A percentile compares a stretch with the other conserved stretches of the same genome.
Evolutionary conservation across 73 alveolate genomes (phyloP).

Genomic region (Paramecium tetraurelia): DNA sequence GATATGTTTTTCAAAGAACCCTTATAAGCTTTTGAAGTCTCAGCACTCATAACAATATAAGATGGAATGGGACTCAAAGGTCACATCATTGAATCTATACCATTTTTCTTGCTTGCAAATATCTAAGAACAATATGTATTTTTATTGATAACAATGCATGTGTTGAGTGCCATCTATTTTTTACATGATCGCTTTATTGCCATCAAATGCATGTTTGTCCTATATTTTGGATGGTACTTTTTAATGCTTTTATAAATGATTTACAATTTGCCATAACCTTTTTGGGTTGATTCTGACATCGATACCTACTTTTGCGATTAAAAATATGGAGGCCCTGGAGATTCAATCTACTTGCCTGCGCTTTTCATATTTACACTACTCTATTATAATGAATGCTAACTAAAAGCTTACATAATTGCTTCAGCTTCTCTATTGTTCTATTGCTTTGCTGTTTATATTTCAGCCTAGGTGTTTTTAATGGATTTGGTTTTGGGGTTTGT

Average conservation of each 20-base stretch:
- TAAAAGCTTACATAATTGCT: neutral
- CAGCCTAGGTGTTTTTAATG: neutral
- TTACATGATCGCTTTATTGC: constrained; percentile 18
- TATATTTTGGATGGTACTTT: neutral
- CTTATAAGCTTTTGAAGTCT: neutral
- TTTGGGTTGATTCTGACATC: neutral
- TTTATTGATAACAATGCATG: neutral
- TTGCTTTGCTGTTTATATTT: constrained; percentile 1
- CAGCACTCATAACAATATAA: neutral
- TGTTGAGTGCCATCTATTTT: neutral
- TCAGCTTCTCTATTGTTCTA: neutral
- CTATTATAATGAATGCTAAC: neutral
- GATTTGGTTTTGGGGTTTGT: neutral
- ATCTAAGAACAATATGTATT: constrained; percentile 20
- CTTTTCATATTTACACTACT: neutral
- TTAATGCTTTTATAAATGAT: neutral
- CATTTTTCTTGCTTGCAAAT: constrained; percentile 5
- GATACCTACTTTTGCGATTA: neutral
- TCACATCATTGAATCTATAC: neutral
- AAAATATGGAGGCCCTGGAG: constrained; percentile 37
- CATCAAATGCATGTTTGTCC: neutral
- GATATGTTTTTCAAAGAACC: constrained; percentile 37
- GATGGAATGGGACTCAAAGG: neutral
- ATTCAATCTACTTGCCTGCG: neutral
- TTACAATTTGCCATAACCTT: constrained; percentile 7